Base-by-base conservation (phyloP, 108 stramenopile genomes). In the Stephanodiscus triporus region DNA sequence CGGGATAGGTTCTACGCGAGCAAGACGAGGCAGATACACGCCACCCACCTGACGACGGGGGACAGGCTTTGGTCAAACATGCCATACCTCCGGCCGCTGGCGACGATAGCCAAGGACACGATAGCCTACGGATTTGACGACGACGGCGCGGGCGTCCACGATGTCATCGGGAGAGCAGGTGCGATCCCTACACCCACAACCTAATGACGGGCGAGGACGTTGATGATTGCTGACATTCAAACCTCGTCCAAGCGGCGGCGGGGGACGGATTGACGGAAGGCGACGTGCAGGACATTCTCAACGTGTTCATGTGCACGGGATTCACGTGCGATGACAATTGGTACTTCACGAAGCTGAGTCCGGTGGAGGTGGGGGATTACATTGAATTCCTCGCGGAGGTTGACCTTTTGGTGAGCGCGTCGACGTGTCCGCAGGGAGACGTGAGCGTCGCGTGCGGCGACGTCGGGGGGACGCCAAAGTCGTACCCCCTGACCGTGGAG, bases 221-320 rank as follows among this genome's bases (percentile, higher is more conserved):
- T 58, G 48, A 82, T 60, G 42, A 59, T 66, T 78, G 78, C 56
- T 87, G 86, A 30, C 87, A 85, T 61, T 84, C 79, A 62, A 88
- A 88, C 61, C 67, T 88, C 57, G 85, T 84, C 2, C 75, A 84
- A 23, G 51, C 51, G 11, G 81, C 80, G 9, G 16, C 64, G 4
- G n/a, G n/a, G 16, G 80, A 83, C 42, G 79, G 82, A 2, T 37
- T 88, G 14, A 51, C 51, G 17, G 87, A 88, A 68, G 47, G 24
- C 40, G 62, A 88, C 60, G 84, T 88, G 26, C 87, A 88, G 54
- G 87, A 88, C 70, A 84, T 88, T 0, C 54, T 88, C 24, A 88
- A 88, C 48, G 87, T 88, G 2, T 88, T 88, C 80, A 88, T 88
- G 87, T 85, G 84, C 61, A 88, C 87, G 23, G 87, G 32, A 34